Conservation (phyloP, 2,329 filamentous ascomycete genomes). For the Rhinocladiella similis region DNA sequence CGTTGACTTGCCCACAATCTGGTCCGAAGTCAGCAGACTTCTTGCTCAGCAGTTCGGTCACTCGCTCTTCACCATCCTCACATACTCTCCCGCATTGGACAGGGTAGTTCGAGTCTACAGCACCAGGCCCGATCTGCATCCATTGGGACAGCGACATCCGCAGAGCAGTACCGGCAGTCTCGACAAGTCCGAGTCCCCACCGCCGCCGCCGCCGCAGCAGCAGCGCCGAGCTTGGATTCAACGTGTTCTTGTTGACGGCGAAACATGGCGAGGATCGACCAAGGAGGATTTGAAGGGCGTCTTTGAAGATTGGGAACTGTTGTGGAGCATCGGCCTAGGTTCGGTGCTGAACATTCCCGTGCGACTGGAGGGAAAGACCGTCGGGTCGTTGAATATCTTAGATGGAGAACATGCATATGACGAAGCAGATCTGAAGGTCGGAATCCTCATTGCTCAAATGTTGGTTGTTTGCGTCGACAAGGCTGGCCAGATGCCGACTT, state of each 20-base stretch:
- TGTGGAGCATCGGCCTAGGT: constrained; percentile 1
- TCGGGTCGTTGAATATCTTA: constrained; percentile 1
- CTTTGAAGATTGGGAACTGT: constrained; percentile 11
- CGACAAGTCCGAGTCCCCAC: too few relatives aligned
- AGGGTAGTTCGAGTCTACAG: too few relatives aligned
- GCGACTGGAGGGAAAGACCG: neutral
- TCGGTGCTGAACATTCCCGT: constrained; percentile 8
- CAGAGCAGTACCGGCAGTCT: too few relatives aligned
- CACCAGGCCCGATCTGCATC: too few relatives aligned
- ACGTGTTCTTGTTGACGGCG: neutral
- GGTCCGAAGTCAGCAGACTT: too few relatives aligned
- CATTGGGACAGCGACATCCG: too few relatives aligned
- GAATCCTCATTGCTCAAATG: neutral
- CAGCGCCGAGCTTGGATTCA: too few relatives aligned
- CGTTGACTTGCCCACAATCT: too few relatives aligned
- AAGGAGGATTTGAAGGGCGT: constrained; percentile 4
- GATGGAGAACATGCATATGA: constrained; percentile 4
- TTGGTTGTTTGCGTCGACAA: neutral
- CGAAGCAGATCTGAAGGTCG: neutral
- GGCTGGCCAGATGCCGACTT: neutral
- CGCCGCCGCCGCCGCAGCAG: too few relatives aligned
- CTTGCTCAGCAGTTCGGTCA: too few relatives aligned
- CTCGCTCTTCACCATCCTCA: too few relatives aligned
- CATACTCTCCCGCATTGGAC: too few relatives aligned
- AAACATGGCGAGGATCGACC: constrained; percentile 4